phyloP scores from a whole-genome alignment of 768 basidiomycete genomes.

The Tephrocybe sp. region DNA sequence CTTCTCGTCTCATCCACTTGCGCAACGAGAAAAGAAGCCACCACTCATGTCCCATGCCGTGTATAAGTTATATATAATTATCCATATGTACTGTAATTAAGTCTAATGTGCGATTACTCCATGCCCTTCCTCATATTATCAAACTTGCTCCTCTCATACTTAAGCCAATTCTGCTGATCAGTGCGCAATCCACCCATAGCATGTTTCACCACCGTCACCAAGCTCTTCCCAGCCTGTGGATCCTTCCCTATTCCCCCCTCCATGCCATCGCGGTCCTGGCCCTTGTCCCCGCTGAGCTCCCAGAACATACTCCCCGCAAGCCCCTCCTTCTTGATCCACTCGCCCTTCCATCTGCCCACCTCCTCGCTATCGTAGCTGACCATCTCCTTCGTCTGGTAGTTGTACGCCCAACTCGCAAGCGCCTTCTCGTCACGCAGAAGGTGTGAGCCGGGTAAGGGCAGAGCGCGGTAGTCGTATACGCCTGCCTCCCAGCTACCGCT shows the following conservation, averaged over 20 bases:
- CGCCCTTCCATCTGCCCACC: slow-evolving; percentile 71
- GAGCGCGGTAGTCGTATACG: slow-evolving; percentile 89
- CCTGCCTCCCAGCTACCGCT: slow-evolving; percentile 89
- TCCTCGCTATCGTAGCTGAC: slow-evolving; percentile 78
- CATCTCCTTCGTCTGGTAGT: slow-evolving; percentile 74
- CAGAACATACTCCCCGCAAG: slow-evolving; percentile 95
- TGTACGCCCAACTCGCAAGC: slow-evolving; percentile 84
- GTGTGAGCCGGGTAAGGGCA: slow-evolving; percentile 76
- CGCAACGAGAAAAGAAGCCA: too few relatives aligned
- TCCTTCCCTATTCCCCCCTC: slow-evolving; percentile 77
- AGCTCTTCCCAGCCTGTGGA: slow-evolving; percentile 63
- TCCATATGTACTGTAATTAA: not conserved
- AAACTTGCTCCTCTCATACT: slow-evolving; percentile 74
- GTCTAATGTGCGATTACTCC: slow-evolving; percentile 22
- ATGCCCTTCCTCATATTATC: slow-evolving; percentile 80
- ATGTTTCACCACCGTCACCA: slow-evolving; percentile 74
- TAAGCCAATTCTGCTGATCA: slow-evolving; percentile 72
- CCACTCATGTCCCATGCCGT: too few relatives aligned
- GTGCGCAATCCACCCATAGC: slow-evolving; percentile 74
- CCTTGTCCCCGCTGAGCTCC: slow-evolving; percentile 91
- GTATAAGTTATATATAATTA: not conserved
- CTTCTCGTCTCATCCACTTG: too few relatives aligned
- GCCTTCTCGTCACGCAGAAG: slow-evolving; percentile 63
- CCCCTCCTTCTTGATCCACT: slow-evolving; percentile 73
- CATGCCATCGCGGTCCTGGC: slow-evolving; percentile 64